phyloP scores from a whole-genome alignment of 2,329 filamentous ascomycete genomes.

The Fusarium sp. region DNA sequence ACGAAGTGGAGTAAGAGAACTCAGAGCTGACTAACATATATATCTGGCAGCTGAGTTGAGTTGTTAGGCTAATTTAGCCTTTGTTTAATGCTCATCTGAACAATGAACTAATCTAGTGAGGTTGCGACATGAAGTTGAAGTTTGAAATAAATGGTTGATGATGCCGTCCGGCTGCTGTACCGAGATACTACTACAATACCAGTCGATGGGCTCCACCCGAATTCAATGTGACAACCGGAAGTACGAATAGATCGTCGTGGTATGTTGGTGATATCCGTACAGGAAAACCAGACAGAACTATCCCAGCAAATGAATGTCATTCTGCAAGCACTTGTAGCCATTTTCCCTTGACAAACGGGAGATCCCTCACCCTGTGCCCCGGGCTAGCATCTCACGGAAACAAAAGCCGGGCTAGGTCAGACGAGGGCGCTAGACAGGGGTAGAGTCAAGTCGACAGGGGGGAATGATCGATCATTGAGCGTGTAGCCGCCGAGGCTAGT shows the following conservation, averaged over 20 bases:
- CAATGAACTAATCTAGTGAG: too few relatives aligned
- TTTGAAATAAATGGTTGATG: too few relatives aligned
- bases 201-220: too few relatives aligned
- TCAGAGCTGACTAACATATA: too few relatives aligned
- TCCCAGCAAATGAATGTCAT: background rate
- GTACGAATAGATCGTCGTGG: background rate
- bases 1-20: too few relatives aligned
- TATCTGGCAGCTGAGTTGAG: too few relatives aligned
- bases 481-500: slow-evolving; percentile 24
- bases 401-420: slow-evolving; percentile 2
- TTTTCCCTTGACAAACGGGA: background rate
- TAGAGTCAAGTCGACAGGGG: background rate
- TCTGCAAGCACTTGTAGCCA: slow-evolving; percentile 19
- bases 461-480: slow-evolving; percentile 1
- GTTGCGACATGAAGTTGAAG: too few relatives aligned
- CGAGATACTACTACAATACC: too few relatives aligned
- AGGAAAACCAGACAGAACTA: background rate
- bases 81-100: too few relatives aligned
- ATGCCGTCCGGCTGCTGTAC: too few relatives aligned
- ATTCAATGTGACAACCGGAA: background rate
- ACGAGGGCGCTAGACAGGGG: slow-evolving; percentile 6
- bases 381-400: background rate
- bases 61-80: too few relatives aligned
- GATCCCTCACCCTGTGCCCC: background rate
- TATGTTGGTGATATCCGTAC: background rate